Conservation (phyloP, 2,329 filamentous ascomycete species). For the Exophiala spinifera region DNA sequence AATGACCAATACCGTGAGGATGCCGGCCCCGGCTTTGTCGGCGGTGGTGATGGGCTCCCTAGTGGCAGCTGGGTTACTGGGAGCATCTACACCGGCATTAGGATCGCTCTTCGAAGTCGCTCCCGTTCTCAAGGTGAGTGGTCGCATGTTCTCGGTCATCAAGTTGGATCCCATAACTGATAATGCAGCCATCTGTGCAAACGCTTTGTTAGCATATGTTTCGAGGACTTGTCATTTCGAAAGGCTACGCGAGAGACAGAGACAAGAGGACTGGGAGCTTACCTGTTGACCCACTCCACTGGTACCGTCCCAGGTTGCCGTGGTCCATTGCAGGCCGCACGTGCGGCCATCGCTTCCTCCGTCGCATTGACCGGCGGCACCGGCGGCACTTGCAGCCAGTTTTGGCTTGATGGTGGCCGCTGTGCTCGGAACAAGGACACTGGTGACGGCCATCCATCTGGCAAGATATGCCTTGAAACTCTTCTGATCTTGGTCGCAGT, state of each 20-base stretch:
- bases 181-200: constrained; percentile 57
- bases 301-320: constrained; percentile 36
- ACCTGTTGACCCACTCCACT: constrained; percentile 42
- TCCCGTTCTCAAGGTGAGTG: constrained; percentile 54
- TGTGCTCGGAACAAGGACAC: constrained; percentile 57
- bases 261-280: constrained; percentile 26
- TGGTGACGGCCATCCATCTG: constrained; percentile 57
- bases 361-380: constrained; percentile 54
- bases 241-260: background rate
- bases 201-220: constrained; percentile 1
- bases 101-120: constrained; percentile 50
- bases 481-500: constrained; percentile 60
- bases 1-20: constrained; percentile 36
- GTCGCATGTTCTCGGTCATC: constrained; percentile 43
- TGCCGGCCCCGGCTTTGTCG: constrained; percentile 40
- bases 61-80: constrained; percentile 13
- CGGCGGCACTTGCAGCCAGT: constrained; percentile 51
- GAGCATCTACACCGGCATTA: constrained; percentile 32
- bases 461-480: constrained; percentile 65
- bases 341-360: constrained; percentile 48
- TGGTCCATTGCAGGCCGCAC: constrained; percentile 44
- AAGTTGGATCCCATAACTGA: constrained; percentile 62
- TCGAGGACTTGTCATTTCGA: background rate
- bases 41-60: constrained; percentile 31
- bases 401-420: constrained; percentile 49